Percentiles rank a stretch among this genome's conserved stretches.
Evolutionary conservation across 2,329 filamentous ascomycete species (phyloP).

Genomic region (Diaporthe humulicola): DNA sequence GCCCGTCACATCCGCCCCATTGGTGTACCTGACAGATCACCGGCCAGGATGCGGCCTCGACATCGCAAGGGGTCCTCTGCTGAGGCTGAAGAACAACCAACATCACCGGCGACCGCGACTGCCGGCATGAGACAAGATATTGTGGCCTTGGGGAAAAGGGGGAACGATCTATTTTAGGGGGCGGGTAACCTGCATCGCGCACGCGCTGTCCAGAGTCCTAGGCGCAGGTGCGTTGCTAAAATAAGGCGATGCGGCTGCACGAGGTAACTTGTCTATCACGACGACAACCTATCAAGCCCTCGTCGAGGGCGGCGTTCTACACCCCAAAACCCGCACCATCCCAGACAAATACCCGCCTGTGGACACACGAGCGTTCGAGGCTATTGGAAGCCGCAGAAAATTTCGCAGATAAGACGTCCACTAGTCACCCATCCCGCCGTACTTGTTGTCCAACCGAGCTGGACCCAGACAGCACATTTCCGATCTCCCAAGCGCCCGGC

Average conservation of each 20-base stretch:
- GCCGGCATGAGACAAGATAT: conserved; percentile 28
- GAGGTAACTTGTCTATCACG: conserved; percentile 41
- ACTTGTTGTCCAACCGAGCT: conserved; percentile 2
- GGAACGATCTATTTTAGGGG: conserved; percentile 21
- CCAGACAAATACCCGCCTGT: background rate
- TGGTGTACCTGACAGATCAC: conserved; percentile 40
- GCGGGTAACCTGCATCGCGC: conserved; percentile 17
- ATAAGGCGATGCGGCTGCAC: conserved; percentile 42
- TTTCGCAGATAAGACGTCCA: background rate
- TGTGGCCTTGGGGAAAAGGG: background rate
- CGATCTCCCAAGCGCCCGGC: conserved; percentile 33
- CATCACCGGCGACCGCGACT: conserved; percentile 4
- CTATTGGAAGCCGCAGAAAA: conserved; percentile 10
- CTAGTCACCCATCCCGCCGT: conserved; percentile 4
- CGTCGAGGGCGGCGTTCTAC: conserved; percentile 10
- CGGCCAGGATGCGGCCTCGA: conserved; percentile 19
- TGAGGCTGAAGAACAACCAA: conserved; percentile 8
- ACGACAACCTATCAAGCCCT: conserved; percentile 39
- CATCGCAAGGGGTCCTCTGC: conserved; percentile 4
- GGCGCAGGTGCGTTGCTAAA: conserved; percentile 34
- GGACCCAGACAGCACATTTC: background rate
- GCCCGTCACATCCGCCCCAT: conserved; percentile 35
- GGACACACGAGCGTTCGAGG: background rate
- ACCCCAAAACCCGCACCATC: conserved; percentile 21
- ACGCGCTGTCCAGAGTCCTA: conserved; percentile 1